phyloP scores from a whole-genome alignment of 208 protist species.

The Trypanosoma scelopori region DNA sequence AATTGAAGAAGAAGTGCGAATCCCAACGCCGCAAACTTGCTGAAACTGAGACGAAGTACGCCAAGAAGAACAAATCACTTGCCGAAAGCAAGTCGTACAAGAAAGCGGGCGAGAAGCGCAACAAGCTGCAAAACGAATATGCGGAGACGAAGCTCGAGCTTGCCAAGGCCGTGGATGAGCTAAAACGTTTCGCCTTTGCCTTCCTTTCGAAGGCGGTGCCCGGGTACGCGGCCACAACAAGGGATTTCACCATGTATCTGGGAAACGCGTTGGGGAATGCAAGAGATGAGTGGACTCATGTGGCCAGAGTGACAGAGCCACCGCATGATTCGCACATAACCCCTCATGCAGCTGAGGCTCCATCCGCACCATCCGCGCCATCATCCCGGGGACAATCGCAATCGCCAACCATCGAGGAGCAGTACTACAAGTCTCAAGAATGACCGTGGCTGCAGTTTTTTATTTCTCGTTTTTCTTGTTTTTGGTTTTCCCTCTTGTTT shows the following conservation, averaged over 20 bases:
- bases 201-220: constrained; percentile 42
- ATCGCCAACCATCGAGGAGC: too few relatives aligned
- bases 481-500: too few relatives aligned
- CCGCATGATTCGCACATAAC: too few relatives aligned
- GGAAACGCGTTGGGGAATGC: constrained; percentile 3
- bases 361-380: too few relatives aligned
- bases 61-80: constrained; percentile 73
- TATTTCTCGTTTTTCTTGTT: too few relatives aligned
- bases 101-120: constrained; percentile 44
- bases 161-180: constrained; percentile 23
- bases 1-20: constrained; percentile 56
- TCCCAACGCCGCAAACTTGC: constrained; percentile 42
- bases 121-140: constrained; percentile 42
- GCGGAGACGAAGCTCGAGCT: constrained; percentile 36
- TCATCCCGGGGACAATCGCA: too few relatives aligned
- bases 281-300: too few relatives aligned
- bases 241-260: constrained; percentile 50
- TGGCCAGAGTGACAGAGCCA: too few relatives aligned
- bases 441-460: too few relatives aligned
- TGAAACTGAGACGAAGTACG: constrained; percentile 60
- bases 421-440: too few relatives aligned
- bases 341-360: too few relatives aligned
- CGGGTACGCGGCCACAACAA: constrained; percentile 51
- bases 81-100: constrained; percentile 43
- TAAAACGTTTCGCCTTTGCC: constrained; percentile 30